Base-by-base conservation (phyloP, 495 filamentous ascomycete species). In the Lasiosphaeria miniovina region DNA sequence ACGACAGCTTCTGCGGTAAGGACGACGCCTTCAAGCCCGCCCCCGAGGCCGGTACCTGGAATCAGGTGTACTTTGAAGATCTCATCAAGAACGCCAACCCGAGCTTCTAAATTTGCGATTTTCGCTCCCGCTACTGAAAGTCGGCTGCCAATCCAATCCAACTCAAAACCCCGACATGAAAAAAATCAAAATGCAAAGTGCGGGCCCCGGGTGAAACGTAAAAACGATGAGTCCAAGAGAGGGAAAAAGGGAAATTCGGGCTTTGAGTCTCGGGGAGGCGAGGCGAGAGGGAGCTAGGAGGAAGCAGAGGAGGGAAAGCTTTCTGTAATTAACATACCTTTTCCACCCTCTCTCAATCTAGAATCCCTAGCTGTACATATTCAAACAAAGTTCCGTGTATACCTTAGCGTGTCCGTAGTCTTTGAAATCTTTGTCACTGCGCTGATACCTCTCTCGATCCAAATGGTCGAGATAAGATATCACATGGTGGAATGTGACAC, bases 11-110 rank as follows among this genome's bases (percentile, higher is more conserved):
- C 78, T 92, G 90, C 66, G 87, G 88, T 54, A 79, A 80, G 67
- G 68, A 74, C 49, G 87, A 84, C 58, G 78, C 79, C 62, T 78
- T 66, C 70, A 70, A 81, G 78, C 89, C 89, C 45, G 81, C 88
- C n/a, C 90, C 90, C 52, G 86, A 93, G 78, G 88, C 89, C 60
- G 88, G 88, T 50, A 73, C 76, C 24, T 92, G 90, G 88, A 87
- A 90, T 83, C 84, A 91, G 83, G 86, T 79, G 49, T 89, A 88
- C 80, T 90, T 91, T 70, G 84, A 85, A 78, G 80, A 82, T 73
- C 74, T 90, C 57, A 57, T 91, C 65, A 75, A 73, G 65, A 90
- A 90, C 70, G 86, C 88, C 69, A 85, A 82, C 62, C 88, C 88
- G 36, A 34, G 73, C 12, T 81, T 84, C 68, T 72, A 67, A 69